Evolutionary conservation across 2,329 filamentous ascomycete species (phyloP).

Genomic region (Claviceps monticola): DNA sequence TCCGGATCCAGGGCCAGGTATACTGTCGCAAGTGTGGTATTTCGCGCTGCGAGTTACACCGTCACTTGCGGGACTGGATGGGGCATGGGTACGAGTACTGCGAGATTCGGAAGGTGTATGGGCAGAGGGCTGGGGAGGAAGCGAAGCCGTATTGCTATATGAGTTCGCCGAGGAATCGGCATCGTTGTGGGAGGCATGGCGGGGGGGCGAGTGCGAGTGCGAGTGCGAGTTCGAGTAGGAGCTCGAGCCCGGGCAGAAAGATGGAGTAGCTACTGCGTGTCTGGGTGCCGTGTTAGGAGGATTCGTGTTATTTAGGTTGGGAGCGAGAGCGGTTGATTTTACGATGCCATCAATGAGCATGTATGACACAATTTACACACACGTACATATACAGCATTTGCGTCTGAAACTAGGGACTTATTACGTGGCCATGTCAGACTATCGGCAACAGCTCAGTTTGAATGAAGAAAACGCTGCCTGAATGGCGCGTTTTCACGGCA

Average conservation of each 20-base stretch:
- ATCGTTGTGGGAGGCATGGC: conserved; percentile 43
- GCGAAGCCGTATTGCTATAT: conserved; percentile 42
- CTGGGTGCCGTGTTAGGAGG: background rate
- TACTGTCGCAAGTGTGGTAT: conserved; percentile 50
- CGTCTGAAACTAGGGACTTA: too few relatives aligned
- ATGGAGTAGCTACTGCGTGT: background rate
- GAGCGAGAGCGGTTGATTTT: background rate
- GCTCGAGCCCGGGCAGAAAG: conserved; percentile 9
- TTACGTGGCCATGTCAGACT: too few relatives aligned
- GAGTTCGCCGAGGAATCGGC: conserved; percentile 44
- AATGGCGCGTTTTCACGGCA: too few relatives aligned
- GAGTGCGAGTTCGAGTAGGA: background rate
- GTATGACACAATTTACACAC: too few relatives aligned
- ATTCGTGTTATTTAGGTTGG: background rate
- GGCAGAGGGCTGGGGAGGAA: conserved; percentile 29
- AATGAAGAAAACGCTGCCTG: too few relatives aligned
- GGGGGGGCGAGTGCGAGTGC: conserved; percentile 1
- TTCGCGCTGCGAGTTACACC: conserved; percentile 47
- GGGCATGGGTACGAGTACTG: conserved; percentile 44
- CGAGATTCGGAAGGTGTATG: conserved; percentile 43
- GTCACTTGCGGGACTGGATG: conserved; percentile 48
- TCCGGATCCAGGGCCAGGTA: conserved; percentile 43
- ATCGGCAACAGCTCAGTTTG: too few relatives aligned
- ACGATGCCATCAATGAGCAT: too few relatives aligned
- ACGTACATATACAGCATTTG: too few relatives aligned